Conservation (phyloP, 1,139 yeast species). For the Geotrichum europaeum region DNA sequence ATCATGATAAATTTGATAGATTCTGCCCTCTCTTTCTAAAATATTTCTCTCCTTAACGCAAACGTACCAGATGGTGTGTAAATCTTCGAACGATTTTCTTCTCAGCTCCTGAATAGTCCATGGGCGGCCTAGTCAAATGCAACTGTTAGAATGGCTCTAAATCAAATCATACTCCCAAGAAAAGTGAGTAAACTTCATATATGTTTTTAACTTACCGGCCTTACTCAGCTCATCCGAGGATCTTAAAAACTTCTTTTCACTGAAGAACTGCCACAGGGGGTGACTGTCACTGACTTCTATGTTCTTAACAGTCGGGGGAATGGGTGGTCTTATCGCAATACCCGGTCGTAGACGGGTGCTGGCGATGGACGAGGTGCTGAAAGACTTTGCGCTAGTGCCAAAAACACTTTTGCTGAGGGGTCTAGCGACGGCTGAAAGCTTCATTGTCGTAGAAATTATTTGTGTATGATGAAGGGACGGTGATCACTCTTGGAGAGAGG, state of each 20-base stretch:
- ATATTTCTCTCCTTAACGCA: conserved; percentile 78
- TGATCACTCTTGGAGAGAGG: neutral
- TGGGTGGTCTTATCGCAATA: conserved; percentile 64
- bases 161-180: neutral
- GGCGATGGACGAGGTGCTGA: conserved; percentile 43
- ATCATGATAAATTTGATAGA: conserved; percentile 34
- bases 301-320: conserved; percentile 72
- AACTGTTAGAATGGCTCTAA: neutral
- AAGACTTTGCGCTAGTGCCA: conserved; percentile 26
- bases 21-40: conserved; percentile 66
- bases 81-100: conserved; percentile 83
- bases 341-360: conserved; percentile 37
- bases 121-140: conserved; percentile 48
- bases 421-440: neutral
- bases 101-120: conserved; percentile 90
- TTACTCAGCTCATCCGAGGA: conserved; percentile 50
- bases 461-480: neutral
- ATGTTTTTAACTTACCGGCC: conserved; percentile 23
- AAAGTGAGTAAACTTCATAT: neutral
- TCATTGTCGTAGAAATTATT: neutral
- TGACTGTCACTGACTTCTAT: conserved; percentile 75
- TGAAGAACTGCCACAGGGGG: conserved; percentile 93
- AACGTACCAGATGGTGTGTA: conserved; percentile 86
- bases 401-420: neutral
- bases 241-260: conserved; percentile 53